Evolutionary conservation across 78 protist species (phyloP), one percentile per base, ranked within the genome.

Genomic region (Dictyostelium firmibasis): DNA sequence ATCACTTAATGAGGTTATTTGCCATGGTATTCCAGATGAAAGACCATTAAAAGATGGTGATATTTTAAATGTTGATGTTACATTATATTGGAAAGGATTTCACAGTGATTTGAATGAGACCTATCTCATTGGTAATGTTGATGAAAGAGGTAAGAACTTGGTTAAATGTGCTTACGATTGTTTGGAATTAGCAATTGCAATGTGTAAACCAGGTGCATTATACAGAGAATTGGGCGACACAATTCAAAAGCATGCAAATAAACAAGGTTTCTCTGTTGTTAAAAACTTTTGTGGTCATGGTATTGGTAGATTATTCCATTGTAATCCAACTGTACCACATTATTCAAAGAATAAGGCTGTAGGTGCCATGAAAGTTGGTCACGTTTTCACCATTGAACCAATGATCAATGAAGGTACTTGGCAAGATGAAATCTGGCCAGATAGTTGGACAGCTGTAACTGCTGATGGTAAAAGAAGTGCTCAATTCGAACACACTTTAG

Each of bases 21-120:
- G 99, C 85, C 99, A 99, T 96, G 99, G 99, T 79, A 99, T 99
- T 31, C 99, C 99, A 27, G 99, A 98, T 84, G 8, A 20, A 7
- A 44, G 91, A 36, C 88, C 85, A 36, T 82, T 98, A 47, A 27
- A 85, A 47, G 99, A 98, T 14, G 99, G 99, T 50, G 98, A 98
- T 77, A 97, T 99, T 23, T 92, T 99, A 69, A 98, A 99, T 87
- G 50, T 99, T 36, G 99, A 99, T 92, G 95, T 99, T 27, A 47
- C 99, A 3, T 47, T 95, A 53, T 99, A 94, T 97, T 64, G 82
- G 79, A 79, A 97, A 27, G 99, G 99, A 31, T 85, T 79, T 67
- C 99, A 99, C 85, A 97, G 97, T 36, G 99, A 99, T 91, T 44
- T 96, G 44, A 97, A 97, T 81, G 99, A 98, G 95, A 99, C 99